phyloP scores from a whole-genome alignment of 2,329 filamentous ascomycete genomes.

The Chaetothyriales sp. region DNA sequence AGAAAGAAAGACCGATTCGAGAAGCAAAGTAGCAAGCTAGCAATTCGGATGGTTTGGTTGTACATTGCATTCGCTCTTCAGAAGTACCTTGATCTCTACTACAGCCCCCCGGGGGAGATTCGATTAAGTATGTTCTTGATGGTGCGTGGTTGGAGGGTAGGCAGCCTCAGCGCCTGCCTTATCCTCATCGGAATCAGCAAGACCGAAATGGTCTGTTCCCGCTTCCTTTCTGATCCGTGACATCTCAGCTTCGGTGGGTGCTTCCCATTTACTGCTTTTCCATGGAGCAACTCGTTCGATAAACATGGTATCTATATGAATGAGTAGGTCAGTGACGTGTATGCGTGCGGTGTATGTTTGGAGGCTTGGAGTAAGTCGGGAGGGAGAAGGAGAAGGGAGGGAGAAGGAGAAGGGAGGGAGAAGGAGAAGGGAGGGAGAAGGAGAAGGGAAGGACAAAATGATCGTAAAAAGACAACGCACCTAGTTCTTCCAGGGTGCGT shows the following conservation, averaged over 20 bases:
- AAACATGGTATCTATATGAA: slow-evolving; percentile 62
- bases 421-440: background rate
- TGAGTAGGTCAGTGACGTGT: background rate
- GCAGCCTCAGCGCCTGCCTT: background rate
- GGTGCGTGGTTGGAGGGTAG: background rate
- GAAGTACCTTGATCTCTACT: no score
- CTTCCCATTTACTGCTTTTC: slow-evolving; percentile 14
- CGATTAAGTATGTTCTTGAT: background rate
- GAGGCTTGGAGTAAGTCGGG: no score
- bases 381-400: no score
- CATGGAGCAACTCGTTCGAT: slow-evolving; percentile 50
- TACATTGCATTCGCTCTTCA: no score
- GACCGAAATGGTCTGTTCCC: slow-evolving; percentile 3
- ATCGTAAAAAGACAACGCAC: background rate
- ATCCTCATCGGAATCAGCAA: background rate
- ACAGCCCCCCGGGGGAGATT: no score
- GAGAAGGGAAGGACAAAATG: background rate
- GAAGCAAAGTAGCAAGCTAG: background rate
- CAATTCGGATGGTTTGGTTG: no score
- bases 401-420: no score
- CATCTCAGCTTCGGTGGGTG: slow-evolving; percentile 10
- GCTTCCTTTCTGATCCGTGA: slow-evolving; percentile 8
- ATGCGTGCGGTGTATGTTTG: no score
- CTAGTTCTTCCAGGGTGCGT: slow-evolving; percentile 51
- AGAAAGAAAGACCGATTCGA: background rate